These are phyloP conservation scores for Rosellinia necatrix DNA, from an alignment of 2,329 filamentous ascomycete species.

Conservation along the genomic window DNA sequence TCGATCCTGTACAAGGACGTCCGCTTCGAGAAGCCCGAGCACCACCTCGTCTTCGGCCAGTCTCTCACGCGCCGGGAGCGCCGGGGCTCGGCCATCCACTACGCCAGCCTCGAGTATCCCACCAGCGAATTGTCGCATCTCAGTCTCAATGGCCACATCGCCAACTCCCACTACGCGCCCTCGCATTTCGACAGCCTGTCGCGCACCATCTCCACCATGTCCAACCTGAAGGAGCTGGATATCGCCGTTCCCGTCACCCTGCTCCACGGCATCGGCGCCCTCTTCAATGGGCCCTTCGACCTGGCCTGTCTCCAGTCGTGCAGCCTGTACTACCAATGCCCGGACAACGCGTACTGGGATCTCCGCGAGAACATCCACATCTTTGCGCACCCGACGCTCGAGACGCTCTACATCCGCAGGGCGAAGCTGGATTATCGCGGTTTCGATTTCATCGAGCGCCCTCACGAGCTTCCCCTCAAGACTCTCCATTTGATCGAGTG, in stretches of 20 bases:
- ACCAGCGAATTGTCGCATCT: slow-evolving; percentile 49
- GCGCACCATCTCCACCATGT: slow-evolving; percentile 54
- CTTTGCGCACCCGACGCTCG: slow-evolving; percentile 54
- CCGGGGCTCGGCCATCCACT: slow-evolving; percentile 53
- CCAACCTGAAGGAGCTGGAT: slow-evolving; percentile 53
- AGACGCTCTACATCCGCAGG: slow-evolving; percentile 50
- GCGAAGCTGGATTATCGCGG: slow-evolving; percentile 53
- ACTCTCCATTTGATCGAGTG: slow-evolving; percentile 54
- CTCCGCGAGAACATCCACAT: slow-evolving; percentile 57
- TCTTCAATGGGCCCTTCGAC: slow-evolving; percentile 57
- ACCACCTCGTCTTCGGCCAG: slow-evolving; percentile 54
- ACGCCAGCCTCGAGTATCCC: slow-evolving; percentile 52
- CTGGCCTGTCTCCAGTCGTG: slow-evolving; percentile 53
- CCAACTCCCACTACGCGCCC: slow-evolving; percentile 40
- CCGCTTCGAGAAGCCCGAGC: slow-evolving; percentile 51
- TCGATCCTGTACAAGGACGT: slow-evolving; percentile 53
- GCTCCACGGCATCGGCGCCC: slow-evolving; percentile 51
- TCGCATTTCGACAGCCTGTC: slow-evolving; percentile 49
- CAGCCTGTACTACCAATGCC: slow-evolving; percentile 52
- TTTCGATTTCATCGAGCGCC: slow-evolving; percentile 54
- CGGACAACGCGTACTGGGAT: slow-evolving; percentile 53
- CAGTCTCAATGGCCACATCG: slow-evolving; percentile 45
- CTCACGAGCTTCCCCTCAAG: slow-evolving; percentile 51
- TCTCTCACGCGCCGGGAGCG: slow-evolving; percentile 51
- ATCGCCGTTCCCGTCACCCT: slow-evolving; percentile 51